Conservation (phyloP, 2,329 filamentous ascomycete genomes). For the Exophiala phaeomuriformis region DNA sequence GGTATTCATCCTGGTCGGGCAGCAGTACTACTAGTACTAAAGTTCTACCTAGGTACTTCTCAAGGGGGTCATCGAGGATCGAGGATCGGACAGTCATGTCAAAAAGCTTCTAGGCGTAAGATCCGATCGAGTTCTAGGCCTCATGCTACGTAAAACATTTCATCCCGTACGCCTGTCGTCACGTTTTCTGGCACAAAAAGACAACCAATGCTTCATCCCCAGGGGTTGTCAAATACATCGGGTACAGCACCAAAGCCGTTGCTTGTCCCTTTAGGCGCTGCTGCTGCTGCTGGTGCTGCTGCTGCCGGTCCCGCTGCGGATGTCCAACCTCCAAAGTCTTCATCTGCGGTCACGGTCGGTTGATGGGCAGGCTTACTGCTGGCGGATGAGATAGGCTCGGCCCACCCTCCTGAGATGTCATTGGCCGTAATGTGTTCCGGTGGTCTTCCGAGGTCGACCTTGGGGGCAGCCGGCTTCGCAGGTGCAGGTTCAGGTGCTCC, state of each 20-base stretch:
- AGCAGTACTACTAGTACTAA: too few relatives aligned
- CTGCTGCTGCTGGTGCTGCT: slow-evolving; percentile 27
- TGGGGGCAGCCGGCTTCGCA: slow-evolving; percentile 18
- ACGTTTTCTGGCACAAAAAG: not conserved
- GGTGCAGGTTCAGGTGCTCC: slow-evolving; percentile 53
- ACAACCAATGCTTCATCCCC: slow-evolving; percentile 16
- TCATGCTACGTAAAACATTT: slow-evolving; percentile 4
- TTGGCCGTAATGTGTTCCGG: slow-evolving; percentile 46
- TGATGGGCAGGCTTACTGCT: slow-evolving; percentile 33
- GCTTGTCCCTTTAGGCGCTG: slow-evolving; percentile 12
- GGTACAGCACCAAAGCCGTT: slow-evolving; percentile 25
- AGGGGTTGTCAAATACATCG: slow-evolving; percentile 28
- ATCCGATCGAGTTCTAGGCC: not conserved
- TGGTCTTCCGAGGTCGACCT: slow-evolving; percentile 32
- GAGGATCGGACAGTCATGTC: not conserved
- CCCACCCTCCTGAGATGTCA: slow-evolving; percentile 63
- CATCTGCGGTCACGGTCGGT: slow-evolving; percentile 73
- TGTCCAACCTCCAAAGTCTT: slow-evolving; percentile 94
- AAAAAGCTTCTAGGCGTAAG: not conserved
- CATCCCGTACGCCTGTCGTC: not conserved
- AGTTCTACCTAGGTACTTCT: too few relatives aligned
- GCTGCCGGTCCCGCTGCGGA: slow-evolving; percentile 50
- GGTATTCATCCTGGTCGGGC: too few relatives aligned
- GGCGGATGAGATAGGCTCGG: slow-evolving; percentile 35
- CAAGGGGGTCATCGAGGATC: not conserved